Evolutionary conservation across 176 grass and related monocot genomes (phyloP), one percentile per base, ranked within the genome.

Genomic region (Tillandsia leiboldiana): DNA sequence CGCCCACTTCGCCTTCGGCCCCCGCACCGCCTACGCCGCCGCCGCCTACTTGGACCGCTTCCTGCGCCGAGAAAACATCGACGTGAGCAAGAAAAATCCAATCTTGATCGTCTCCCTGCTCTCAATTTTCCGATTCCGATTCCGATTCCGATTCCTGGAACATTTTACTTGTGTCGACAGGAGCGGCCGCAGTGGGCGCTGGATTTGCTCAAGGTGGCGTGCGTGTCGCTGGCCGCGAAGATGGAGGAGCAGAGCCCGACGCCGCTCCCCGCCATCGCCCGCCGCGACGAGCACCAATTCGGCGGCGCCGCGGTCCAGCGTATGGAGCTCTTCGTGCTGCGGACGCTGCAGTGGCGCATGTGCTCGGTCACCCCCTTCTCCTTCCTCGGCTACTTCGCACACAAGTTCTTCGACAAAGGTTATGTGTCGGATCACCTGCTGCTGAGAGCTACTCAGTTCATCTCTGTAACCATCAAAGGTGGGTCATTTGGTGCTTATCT

Each of bases 41-140:
- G 87, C 88, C 26, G 81, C 76, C 1, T 99, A 99, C 70, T 51
- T 99, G 79, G 94, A 99, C 77, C 89, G 82, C n/a, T 97, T 97
- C 68, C 9, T 93, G 13, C 63, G 67, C 66, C 82, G 70, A 26
- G 77, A 87, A 67, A 73, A 70, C 47, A 72, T 86, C 79, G 73
- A 84, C 65, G 73, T 90, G 79, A 86, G 51, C 10, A 61, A 26
- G 73, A 65, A 53, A 42, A 67, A 47, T 18, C 22, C 47, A 71
- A 20, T 24, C 26, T 58, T 29, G 61, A 53, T 69, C 47, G 51
- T 66, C 66, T 26, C 8, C 13, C 70, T 61, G 51, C 18, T 18
- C 48, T 20, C 33, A 42, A 42, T 42, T 42, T 7, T 42, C 33
- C 33, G 33, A 42, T 42, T 42, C 29, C 29, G 29, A 42, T 42